Evolutionary conservation across 176 grass and related monocot species (phyloP), one percentile per base, ranked within the genome.

Genomic region (Zoysia pacifica): DNA sequence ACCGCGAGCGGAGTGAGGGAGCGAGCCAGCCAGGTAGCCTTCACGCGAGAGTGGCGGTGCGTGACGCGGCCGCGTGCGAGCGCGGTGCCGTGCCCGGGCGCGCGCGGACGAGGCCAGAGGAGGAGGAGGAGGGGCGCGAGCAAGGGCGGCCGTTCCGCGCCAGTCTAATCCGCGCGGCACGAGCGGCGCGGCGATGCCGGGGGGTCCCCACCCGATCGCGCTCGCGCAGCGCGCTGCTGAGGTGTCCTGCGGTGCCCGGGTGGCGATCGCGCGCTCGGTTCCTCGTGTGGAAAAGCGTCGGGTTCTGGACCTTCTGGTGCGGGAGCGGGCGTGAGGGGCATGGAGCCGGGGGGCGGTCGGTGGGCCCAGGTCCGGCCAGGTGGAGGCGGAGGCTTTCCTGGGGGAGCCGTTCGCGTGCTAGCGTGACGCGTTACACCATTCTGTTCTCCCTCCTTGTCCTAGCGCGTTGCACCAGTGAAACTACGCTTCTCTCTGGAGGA

Each of bases 31-130:
- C 37, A 69, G 70, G 28, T 28, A 28, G 28, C 9, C 74, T 38
- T 60, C 80, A 74, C 80, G 80, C 80, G 74, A 58, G 73, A 46
- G 35, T 55, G 66, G 72, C 63, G 47, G 79, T 43, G 41, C 9
- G 1, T 53, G 67, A 62, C 35, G 41, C 55, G 79, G 72, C 65
- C 63, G 72, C 48, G 56, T 48, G 65, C 19, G 79, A 28, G 28
- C 28, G 28, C 53, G 56, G 65, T 70, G 67, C 55, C 84, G 70
- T 86, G 76, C 59, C 40, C 1, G 19, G 1, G 54, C 0, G 18
- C 1, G 16, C 2, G 16, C 28, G 52, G 52, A 15, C 14, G 52
- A 18, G 52, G 1, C 5, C 5, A 15, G 15, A 28, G 28, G 28
- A 28, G 28, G 28, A 28, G 14, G 14, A 15, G 12, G 51, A 15